Base-by-base conservation (phyloP, 2,329 filamentous ascomycete species). In the Penicillium verrucosum region DNA sequence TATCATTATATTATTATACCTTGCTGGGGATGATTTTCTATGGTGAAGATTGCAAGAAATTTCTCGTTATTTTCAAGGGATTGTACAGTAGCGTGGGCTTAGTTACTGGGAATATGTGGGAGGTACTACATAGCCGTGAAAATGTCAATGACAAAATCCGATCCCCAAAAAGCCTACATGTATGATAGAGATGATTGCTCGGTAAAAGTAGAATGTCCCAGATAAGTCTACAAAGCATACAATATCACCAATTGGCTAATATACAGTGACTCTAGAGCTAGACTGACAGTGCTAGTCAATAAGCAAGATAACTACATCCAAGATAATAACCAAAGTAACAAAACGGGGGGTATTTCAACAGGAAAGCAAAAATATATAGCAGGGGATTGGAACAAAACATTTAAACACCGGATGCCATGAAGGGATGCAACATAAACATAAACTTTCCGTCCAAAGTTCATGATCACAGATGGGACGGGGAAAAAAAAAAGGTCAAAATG, bases 191-290 rank as follows among this genome's bases (percentile, higher is more conserved):
- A 37, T 32, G 10, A 10, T 34, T 50, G 30, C 32, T 25, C n/a
- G n/a, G 25, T 23, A 40, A 21, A 43, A 27, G 45, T 37, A 37
- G 5, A 50, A 43, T 14, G 25, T 51, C 38, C 40, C 40, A n/a
- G n/a, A 23, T 5, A 30, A 55, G 18, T 37, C 14, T 23, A 38
- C 38, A 51, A 50, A 37, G 36, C 49, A 37, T 46, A 41, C 30
- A 34, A 52, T 45, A 52, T 52, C 54, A 56, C 54, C 48, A 57
- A 56, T 54, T 54, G 51, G 54, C 54, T 70, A 71, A 65, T 69
- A 60, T 71, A 70, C 68, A 71, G 62, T 59, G 66, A 58, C 62
- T 69, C 67, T 68, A 71, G 67, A 57, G 62, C 56, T 53, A 57
- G 48, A 58, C 50, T 46, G 50, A 46, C 29, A 48, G 56, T 37